Evolutionary conservation across 2,329 filamentous ascomycete species (phyloP).

Genomic region (Madurella mycetomatis): DNA sequence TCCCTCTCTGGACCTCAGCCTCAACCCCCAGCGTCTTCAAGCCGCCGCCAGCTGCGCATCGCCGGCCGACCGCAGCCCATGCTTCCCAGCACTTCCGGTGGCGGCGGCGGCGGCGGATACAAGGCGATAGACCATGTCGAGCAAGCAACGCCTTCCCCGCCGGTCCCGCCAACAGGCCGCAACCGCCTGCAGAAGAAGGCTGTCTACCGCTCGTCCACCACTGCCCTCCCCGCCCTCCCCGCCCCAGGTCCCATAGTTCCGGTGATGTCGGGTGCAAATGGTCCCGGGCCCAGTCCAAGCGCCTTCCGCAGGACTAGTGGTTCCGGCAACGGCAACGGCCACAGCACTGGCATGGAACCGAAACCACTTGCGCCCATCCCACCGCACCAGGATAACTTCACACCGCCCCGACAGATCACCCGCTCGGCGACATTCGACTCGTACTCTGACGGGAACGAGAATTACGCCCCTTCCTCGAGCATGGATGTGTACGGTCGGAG

Average conservation of each 20-base stretch:
- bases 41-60: slow-evolving; percentile 50
- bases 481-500: slow-evolving; percentile 24
- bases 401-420: slow-evolving; percentile 41
- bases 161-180: slow-evolving; percentile 36
- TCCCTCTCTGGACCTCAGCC: slow-evolving; percentile 51
- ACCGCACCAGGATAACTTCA: slow-evolving; percentile 46
- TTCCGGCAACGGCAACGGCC: slow-evolving; percentile 10
- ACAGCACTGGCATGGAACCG: slow-evolving; percentile 8
- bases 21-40: slow-evolving; percentile 47
- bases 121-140: slow-evolving; percentile 31
- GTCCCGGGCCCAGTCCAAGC: slow-evolving; percentile 32
- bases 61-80: slow-evolving; percentile 48
- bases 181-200: slow-evolving; percentile 63
- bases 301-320: not conserved
- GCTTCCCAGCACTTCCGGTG: slow-evolving; percentile 32
- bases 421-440: slow-evolving; percentile 52
- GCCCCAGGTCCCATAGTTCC: slow-evolving; percentile 28
- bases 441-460: slow-evolving; percentile 38
- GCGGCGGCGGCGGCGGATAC: slow-evolving; percentile 24
- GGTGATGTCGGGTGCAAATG: slow-evolving; percentile 30
- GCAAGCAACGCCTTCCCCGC: slow-evolving; percentile 28
- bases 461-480: slow-evolving; percentile 36
- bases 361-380: slow-evolving; percentile 52
- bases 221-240: slow-evolving; percentile 28
- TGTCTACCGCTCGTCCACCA: slow-evolving; percentile 34